Percentiles rank a stretch among this genome's conserved stretches.
Evolutionary conservation across 495 filamentous ascomycete species (phyloP).

Genomic region (Penicillium dipodomyicola): DNA sequence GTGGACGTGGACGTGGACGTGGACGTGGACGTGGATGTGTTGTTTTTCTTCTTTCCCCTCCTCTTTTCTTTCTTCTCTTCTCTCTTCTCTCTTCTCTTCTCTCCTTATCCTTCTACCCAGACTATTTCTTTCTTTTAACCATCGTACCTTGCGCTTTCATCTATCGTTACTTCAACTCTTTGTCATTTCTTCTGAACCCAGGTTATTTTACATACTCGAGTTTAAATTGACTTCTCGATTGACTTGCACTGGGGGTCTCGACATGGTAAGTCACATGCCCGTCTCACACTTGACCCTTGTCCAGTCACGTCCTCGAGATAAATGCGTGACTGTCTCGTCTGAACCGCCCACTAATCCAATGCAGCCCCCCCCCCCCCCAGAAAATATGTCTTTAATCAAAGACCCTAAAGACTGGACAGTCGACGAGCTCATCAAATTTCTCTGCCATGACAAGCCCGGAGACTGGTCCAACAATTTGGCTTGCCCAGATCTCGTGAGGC

Average conservation of each 20-base stretch:
- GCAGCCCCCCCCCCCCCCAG: constrained; percentile 12
- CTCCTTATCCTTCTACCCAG: neutral
- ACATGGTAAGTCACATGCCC: neutral
- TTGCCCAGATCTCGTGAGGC: constrained; percentile 48
- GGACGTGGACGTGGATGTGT: no score
- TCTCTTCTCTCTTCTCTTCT: neutral
- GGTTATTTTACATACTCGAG: no score
- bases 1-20: neutral
- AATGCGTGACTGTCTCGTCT: neutral
- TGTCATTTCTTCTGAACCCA: neutral
- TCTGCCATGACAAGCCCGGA: constrained; percentile 54
- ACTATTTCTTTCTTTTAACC: no score
- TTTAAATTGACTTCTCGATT: neutral
- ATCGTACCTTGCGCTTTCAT: neutral
- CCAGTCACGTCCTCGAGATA: neutral
- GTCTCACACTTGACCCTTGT: neutral
- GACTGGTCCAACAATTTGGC: constrained; percentile 36
- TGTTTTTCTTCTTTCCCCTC: no score
- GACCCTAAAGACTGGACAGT: constrained; percentile 70
- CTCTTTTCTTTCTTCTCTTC: neutral
- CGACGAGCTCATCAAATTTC: constrained; percentile 60
- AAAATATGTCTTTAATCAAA: constrained; percentile 15
- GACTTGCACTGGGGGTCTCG: neutral
- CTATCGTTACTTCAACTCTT: neutral
- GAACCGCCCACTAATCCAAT: neutral